A percentile compares a stretch with the other conserved stretches of the same genome.
Conservation (phyloP, 1,139 yeast genomes). For the Taphrina wiesneri region DNA sequence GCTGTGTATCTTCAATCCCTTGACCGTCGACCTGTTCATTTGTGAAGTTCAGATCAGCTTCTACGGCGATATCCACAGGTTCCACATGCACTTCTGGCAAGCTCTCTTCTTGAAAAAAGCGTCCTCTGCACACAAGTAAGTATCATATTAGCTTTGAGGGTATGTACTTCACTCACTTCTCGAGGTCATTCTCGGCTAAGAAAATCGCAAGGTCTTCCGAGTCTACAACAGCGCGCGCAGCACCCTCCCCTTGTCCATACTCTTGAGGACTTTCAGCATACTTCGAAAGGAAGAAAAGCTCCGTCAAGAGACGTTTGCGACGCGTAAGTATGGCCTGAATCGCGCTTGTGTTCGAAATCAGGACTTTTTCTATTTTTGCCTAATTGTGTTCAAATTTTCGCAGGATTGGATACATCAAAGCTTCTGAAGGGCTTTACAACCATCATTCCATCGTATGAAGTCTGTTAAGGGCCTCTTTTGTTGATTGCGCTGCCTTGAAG, state of each 20-base stretch:
- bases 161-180: neutral
- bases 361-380: neutral
- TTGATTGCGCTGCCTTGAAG: neutral
- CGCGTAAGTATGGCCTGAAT: constrained; percentile 28
- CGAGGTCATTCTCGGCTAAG: constrained; percentile 25
- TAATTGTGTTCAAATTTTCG: neutral
- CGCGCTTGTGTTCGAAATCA: neutral
- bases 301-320: constrained; percentile 30
- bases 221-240: constrained; percentile 18
- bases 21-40: neutral
- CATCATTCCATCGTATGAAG: neutral
- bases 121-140: constrained; percentile 34
- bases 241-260: neutral
- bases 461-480: neutral
- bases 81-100: constrained; percentile 32
- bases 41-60: neutral
- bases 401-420: neutral
- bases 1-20: neutral
- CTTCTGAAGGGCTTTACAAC: neutral
- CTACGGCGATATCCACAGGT: constrained; percentile 16
- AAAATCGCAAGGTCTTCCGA: constrained; percentile 23
- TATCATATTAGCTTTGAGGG: neutral
- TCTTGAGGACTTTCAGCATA: constrained; percentile 26
- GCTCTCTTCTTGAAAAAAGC: constrained; percentile 38
- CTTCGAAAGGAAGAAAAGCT: constrained; percentile 30